A percentile compares a stretch with the other conserved stretches of the same genome.
Evolutionary conservation across 306 rosid genomes (phyloP).

Genomic region (Erythrophleum fordii): DNA sequence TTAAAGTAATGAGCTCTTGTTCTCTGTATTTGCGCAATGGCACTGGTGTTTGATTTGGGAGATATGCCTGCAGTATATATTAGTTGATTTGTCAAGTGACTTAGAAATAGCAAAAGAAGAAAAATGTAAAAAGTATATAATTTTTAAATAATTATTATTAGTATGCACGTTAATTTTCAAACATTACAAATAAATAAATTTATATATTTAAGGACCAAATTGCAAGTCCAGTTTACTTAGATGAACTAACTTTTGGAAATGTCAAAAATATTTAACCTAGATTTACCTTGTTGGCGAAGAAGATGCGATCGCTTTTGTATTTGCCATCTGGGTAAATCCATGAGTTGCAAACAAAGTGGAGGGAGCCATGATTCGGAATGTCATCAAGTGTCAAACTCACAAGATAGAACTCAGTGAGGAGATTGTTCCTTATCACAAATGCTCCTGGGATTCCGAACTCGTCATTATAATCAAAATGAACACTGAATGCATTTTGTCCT

Average conservation of each 20-base stretch:
- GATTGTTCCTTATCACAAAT: constrained; percentile 46
- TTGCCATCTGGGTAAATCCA: constrained; percentile 60
- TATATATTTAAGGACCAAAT: too few species aligned
- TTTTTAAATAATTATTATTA: too few species aligned
- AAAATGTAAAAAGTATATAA: too few species aligned
- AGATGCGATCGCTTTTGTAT: constrained; percentile 52
- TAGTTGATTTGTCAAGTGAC: too few species aligned
- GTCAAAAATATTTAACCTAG: too few species aligned
- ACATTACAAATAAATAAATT: too few species aligned
- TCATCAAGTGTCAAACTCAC: constrained; percentile 62
- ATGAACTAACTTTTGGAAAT: too few species aligned
- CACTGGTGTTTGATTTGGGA: constrained; percentile 57
- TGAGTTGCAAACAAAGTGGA: constrained; percentile 73
- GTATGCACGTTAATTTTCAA: too few species aligned
- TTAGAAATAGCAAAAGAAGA: too few species aligned
- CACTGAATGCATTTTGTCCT: constrained; percentile 48
- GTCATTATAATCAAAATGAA: constrained; percentile 50
- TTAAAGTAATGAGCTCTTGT: constrained; percentile 10
- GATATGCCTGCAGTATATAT: constrained; percentile 45
- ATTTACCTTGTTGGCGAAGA: constrained; percentile 64
- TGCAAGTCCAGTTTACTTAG: too few species aligned
- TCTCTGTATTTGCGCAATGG: constrained; percentile 48
- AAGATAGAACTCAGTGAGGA: constrained; percentile 60
- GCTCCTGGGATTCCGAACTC: constrained; percentile 59
- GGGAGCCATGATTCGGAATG: constrained; percentile 52